Evolutionary conservation across 495 filamentous ascomycete species (phyloP), one percentile per base, ranked within the genome.

Genomic region (Penicillium herquei): DNA sequence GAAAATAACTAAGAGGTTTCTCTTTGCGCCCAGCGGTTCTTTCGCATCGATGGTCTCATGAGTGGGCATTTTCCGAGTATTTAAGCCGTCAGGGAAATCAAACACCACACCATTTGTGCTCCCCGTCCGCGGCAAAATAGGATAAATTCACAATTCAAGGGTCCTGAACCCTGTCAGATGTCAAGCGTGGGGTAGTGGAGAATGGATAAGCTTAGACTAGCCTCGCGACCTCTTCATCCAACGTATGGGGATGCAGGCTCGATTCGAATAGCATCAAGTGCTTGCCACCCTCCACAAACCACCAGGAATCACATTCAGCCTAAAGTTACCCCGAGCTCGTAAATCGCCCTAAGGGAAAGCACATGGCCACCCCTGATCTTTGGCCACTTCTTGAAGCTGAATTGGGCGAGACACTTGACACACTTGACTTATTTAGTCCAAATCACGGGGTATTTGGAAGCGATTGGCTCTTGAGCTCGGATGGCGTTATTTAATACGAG

Each of bases 101-200:
- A 26, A 4, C 21, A 26, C 4, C 21, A 26, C 21, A 26, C 21
- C 21, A 26, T 26, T 26, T 26, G n/a, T 26, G 21, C 21, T 26
- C 21, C 37, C 13, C 13, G 11, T 21, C 33, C 33, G 43, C 53
- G 57, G 57, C 52, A 60, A 56, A 60, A 52, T 56, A 56, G 57
- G 57, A 52, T 56, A 52, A 56, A 56, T 31, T 40, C 37, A 34
- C 26, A 7, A 7, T 2, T 35, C 40, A 26, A 1, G 14, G 16
- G 41, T 30, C n/a, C 21, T 26, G 21, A 4, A 42, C 39, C 5
- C 26, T 45, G 45, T 33, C 40, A 32, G 14, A 44, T 35, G 7
- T 35, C 21, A 18, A 39, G 12, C 7, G 21, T n/a, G n/a, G n/a
- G 8, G 5, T 6, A n/a, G 21, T 26, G 21, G 21, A 4, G 21